phyloP scores from a whole-genome alignment of 257 asterid species.

The Coffea eugenioides region DNA sequence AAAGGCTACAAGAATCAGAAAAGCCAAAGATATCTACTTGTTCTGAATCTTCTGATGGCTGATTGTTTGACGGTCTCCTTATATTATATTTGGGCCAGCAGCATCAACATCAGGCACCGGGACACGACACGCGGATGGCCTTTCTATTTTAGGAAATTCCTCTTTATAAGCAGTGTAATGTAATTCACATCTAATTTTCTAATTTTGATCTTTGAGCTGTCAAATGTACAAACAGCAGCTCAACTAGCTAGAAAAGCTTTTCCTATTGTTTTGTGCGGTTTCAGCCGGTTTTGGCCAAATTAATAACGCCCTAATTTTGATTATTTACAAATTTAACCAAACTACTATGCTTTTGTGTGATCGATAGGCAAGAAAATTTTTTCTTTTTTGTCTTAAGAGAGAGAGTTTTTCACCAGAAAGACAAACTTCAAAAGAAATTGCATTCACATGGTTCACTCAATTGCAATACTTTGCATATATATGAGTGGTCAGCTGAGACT shows the following conservation, averaged over 20 bases:
- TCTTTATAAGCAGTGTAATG: no score
- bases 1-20: no score
- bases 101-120: no score
- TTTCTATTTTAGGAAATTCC: no score
- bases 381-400: background rate
- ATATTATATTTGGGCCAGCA: no score
- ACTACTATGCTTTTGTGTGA: background rate
- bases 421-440: constrained; percentile 5
- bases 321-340: background rate
- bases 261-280: background rate
- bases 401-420: background rate
- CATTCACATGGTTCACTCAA: constrained; percentile 26
- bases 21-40: no score
- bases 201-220: no score
- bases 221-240: background rate
- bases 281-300: constrained; percentile 15
- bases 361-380: background rate
- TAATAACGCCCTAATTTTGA: background rate
- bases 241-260: background rate
- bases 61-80: no score
- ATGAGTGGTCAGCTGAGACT: constrained; percentile 6
- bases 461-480: background rate
- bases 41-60: no score
- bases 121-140: no score
- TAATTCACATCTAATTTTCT: no score